Evolutionary conservation across 2,329 filamentous ascomycete species (phyloP).

Genomic region (Monilinia vaccinii-corymbosi): DNA sequence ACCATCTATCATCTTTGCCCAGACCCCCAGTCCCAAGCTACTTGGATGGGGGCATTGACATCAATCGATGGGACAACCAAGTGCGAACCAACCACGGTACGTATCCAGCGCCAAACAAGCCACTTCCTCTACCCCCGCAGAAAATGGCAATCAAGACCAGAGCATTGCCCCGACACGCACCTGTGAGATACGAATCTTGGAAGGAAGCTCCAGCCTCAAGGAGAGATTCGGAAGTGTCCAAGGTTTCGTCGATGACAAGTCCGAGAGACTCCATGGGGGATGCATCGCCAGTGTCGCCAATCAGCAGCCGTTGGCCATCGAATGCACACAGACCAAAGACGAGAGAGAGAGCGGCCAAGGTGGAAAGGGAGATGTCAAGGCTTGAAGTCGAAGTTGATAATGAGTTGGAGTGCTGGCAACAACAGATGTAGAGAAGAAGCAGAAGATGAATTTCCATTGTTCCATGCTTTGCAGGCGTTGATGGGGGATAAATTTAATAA

Average conservation of each 20-base stretch:
- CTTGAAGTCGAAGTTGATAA: neutral
- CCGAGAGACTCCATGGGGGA: neutral
- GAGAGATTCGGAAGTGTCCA: neutral
- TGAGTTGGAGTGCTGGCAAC: neutral
- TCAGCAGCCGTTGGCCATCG: neutral
- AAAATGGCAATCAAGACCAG: neutral
- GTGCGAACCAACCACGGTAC: slow-evolving; percentile 11
- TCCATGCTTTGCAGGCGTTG: neutral
- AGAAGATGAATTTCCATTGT: neutral
- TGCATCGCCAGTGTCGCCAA: neutral
- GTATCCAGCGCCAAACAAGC: slow-evolving; percentile 3
- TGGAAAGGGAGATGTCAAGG: neutral
- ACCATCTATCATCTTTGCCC: neutral
- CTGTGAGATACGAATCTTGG: neutral
- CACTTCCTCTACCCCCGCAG: slow-evolving; percentile 1
- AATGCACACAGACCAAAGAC: neutral
- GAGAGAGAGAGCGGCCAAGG: neutral
- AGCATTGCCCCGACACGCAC: no score
- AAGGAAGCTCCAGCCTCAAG: neutral
- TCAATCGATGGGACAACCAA: slow-evolving; percentile 7
- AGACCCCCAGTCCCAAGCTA: neutral
- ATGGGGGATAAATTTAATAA: neutral
- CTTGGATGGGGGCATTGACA: slow-evolving; percentile 12
- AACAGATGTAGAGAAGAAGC: neutral
- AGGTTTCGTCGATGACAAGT: neutral